phyloP scores from a whole-genome alignment of 1,139 yeast species.

The Magnusiomyces paraingens region DNA sequence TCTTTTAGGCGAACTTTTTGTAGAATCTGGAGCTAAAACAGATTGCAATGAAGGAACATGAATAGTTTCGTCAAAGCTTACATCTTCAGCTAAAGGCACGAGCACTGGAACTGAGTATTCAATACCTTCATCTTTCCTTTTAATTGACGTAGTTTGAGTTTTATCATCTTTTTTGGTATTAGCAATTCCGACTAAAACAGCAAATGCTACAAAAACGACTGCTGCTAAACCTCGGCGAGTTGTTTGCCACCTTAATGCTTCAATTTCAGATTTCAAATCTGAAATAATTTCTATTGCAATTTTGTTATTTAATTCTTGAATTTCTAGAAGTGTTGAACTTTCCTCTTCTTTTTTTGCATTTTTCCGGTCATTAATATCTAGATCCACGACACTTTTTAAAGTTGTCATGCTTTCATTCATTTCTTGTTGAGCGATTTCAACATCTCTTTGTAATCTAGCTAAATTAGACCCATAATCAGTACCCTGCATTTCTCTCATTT shows the following conservation, averaged over 20 bases:
- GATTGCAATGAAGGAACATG: neutral
- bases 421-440: constrained; percentile 70
- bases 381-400: constrained; percentile 67
- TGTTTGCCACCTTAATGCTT: constrained; percentile 86
- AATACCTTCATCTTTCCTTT: constrained; percentile 17
- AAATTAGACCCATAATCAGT: constrained; percentile 63
- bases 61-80: constrained; percentile 1
- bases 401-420: constrained; percentile 63
- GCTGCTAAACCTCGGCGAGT: constrained; percentile 80
- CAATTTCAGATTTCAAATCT: constrained; percentile 80
- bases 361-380: constrained; percentile 80
- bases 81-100: constrained; percentile 7
- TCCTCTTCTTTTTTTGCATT: constrained; percentile 77
- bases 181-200: constrained; percentile 45
- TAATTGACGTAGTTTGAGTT: constrained; percentile 19
- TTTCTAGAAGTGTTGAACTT: constrained; percentile 57
- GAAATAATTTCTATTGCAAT: constrained; percentile 78
- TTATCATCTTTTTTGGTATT: constrained; percentile 33
- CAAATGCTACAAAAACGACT: constrained; percentile 44
- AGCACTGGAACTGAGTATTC: constrained; percentile 5
- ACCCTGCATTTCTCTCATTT: constrained; percentile 64
- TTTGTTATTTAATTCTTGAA: constrained; percentile 81
- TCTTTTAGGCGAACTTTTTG: constrained; percentile 9
- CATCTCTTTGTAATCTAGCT: constrained; percentile 63
- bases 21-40: neutral